Evolutionary conservation across 2,329 filamentous ascomycete genomes (phyloP).

Genomic region (Aureobasidium subglaciale): DNA sequence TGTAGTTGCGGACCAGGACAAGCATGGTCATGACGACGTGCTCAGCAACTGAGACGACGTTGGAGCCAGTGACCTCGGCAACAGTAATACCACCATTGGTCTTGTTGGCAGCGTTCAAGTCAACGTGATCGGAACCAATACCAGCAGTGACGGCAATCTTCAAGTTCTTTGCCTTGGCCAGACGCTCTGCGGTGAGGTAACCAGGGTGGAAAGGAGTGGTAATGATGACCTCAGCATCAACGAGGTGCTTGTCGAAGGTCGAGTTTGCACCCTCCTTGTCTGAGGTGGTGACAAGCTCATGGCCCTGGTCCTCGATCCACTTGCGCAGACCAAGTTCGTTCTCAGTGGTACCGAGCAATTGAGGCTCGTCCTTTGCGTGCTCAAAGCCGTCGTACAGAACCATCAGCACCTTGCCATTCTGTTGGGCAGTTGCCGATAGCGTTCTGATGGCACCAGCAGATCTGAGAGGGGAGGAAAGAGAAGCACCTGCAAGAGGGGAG

Average conservation of each 20-base stretch:
- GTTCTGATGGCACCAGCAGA: constrained; percentile 48
- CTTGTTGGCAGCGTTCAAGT: constrained; percentile 93
- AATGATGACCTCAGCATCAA: constrained; percentile 97
- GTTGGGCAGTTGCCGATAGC: constrained; percentile 58
- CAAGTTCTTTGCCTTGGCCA: constrained; percentile 97
- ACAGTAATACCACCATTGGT: constrained; percentile 97
- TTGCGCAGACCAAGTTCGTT: constrained; percentile 96
- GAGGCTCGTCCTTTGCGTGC: constrained; percentile 83
- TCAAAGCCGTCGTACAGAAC: constrained; percentile 85
- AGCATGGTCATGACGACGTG: constrained; percentile 99
- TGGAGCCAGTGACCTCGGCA: constrained; percentile 94
- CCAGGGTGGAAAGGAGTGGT: constrained; percentile 98
- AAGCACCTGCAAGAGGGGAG: constrained; percentile 28
- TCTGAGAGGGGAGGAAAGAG: constrained; percentile 33
- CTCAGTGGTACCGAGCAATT: constrained; percentile 88
- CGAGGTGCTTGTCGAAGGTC: constrained; percentile 88
- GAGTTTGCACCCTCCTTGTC: constrained; percentile 96
- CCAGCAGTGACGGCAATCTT: constrained; percentile 96
- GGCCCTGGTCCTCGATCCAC: constrained; percentile 95
- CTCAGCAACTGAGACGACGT: constrained; percentile 97
- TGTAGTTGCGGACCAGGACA: constrained; percentile 92
- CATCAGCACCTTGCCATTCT: constrained; percentile 91
- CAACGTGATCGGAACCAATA: constrained; percentile 97
- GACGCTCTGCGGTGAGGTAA: constrained; percentile 92
- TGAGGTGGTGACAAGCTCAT: constrained; percentile 93